Percentiles rank a stretch among this genome's conserved stretches.
phyloP scores from a whole-genome alignment of 148 eudicot species.

The Vaccinium myrtillus region DNA sequence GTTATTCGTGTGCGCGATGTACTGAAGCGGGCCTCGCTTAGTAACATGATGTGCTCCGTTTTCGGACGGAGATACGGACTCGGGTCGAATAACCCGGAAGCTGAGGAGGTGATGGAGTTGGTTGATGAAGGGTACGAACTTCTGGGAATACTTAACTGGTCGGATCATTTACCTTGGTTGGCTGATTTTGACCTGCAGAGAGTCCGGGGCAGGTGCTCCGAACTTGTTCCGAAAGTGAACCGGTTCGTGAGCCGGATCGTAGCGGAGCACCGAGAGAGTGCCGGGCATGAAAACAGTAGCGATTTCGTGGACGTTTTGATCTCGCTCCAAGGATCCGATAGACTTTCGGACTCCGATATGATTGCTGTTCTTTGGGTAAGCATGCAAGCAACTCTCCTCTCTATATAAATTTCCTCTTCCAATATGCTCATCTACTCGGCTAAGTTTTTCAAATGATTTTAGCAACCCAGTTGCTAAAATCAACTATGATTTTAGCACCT shows the following conservation, averaged over 20 bases:
- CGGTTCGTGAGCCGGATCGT: conserved; percentile 54
- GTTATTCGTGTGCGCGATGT: conserved; percentile 36
- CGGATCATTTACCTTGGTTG: conserved; percentile 66
- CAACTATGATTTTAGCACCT: no score
- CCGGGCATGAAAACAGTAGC: conserved; percentile 19
- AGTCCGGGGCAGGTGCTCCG: conserved; percentile 56
- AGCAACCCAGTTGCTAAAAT: no score
- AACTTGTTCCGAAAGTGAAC: conserved; percentile 68
- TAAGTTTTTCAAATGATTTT: no score
- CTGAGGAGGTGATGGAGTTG: conserved; percentile 38
- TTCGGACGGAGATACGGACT: conserved; percentile 41
- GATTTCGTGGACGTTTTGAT: conserved; percentile 77
- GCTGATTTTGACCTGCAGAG: conserved; percentile 56
- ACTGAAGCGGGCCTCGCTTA: conserved; percentile 53
- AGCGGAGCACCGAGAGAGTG: conserved; percentile 38
- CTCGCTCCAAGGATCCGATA: conserved; percentile 47
- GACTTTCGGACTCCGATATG: conserved; percentile 59
- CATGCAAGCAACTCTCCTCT: neutral
- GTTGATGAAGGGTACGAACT: conserved; percentile 84
- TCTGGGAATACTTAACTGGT: conserved; percentile 60
- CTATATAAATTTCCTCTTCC: no score
- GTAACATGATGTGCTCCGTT: conserved; percentile 76
- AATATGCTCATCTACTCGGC: no score
- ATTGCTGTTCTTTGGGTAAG: conserved; percentile 80
- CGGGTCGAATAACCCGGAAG: conserved; percentile 23